Conservation (phyloP, 2,329 filamentous ascomycete species). For the Colletotrichum paranaense region DNA sequence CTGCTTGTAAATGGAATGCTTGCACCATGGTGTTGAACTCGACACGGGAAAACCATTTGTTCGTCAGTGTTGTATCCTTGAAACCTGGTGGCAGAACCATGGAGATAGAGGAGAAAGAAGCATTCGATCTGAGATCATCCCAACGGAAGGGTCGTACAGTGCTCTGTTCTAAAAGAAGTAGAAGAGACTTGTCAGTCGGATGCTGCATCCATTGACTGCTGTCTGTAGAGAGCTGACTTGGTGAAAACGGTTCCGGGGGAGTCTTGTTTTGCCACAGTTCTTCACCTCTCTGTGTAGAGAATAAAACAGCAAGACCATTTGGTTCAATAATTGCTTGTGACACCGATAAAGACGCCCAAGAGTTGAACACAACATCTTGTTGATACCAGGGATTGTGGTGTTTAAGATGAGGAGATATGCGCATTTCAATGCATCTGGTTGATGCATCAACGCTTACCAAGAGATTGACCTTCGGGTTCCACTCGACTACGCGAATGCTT, state of each 20-base stretch:
- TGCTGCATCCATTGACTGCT: not conserved
- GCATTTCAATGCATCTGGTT: not conserved
- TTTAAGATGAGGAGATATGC: not conserved
- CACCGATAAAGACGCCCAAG: not conserved
- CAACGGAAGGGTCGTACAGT: not conserved
- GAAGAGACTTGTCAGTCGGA: not conserved
- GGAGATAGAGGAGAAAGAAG: not conserved
- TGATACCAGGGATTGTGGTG: not conserved
- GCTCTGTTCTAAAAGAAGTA: not conserved
- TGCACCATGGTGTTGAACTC: not conserved
- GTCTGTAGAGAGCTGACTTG: not conserved
- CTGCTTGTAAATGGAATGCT: not conserved
- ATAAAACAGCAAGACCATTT: not conserved
- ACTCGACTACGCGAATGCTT: not conserved
- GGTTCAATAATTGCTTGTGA: not conserved
- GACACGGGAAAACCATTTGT: not conserved
- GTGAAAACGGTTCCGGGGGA: not conserved
- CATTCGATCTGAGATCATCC: not conserved
- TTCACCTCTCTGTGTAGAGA: not conserved
- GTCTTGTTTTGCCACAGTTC: constrained; percentile 3
- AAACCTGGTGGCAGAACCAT: not conserved
- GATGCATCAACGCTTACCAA: not conserved
- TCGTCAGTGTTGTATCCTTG: not conserved
- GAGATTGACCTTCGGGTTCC: not conserved
- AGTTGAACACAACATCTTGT: not conserved